Percentiles rank a stretch among this genome's conserved stretches.
phyloP scores from a whole-genome alignment of 192 early-diverging fungal genomes.

The Dissophora ornata region DNA sequence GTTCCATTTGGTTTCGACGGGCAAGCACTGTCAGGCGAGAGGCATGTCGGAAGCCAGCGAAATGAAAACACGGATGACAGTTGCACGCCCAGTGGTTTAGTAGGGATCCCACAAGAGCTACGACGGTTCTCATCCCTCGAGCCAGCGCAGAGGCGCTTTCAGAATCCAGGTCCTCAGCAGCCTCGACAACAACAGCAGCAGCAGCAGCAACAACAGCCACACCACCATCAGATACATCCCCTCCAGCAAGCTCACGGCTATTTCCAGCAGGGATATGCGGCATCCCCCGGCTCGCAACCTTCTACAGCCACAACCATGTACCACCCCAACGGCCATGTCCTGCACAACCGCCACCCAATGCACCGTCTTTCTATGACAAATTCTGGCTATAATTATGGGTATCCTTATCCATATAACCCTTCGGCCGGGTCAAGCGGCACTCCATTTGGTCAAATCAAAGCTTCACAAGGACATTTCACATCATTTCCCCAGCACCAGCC shows the following conservation, averaged over 20 bases:
- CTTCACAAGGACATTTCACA: not conserved
- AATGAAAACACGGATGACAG: constrained; percentile 16
- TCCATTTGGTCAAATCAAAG: not conserved
- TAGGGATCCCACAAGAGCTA: constrained; percentile 24
- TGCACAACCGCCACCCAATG: constrained; percentile 17
- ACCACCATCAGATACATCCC: not conserved
- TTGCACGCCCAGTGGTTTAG: constrained; percentile 25
- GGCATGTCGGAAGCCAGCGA: not conserved
- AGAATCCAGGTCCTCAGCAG: not conserved
- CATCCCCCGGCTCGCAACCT: not conserved
- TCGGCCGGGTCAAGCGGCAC: not conserved
- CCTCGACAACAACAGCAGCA: not conserved
- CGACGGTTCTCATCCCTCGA: not conserved
- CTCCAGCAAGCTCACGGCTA: not conserved
- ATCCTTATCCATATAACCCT: constrained; percentile 2
- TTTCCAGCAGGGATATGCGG: not conserved
- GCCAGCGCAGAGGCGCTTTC: not conserved
- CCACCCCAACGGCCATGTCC: constrained; percentile 11
- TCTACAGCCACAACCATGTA: not conserved
- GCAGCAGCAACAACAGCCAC: constrained; percentile 6
- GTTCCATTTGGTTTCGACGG: not conserved
- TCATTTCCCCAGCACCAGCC: not conserved
- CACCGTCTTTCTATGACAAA: constrained; percentile 3
- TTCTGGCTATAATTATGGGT: not conserved
- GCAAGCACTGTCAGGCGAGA: not conserved